Evolutionary conservation across 2,329 filamentous ascomycete genomes (phyloP).

Genomic region (Fusarium brachygibbosum): DNA sequence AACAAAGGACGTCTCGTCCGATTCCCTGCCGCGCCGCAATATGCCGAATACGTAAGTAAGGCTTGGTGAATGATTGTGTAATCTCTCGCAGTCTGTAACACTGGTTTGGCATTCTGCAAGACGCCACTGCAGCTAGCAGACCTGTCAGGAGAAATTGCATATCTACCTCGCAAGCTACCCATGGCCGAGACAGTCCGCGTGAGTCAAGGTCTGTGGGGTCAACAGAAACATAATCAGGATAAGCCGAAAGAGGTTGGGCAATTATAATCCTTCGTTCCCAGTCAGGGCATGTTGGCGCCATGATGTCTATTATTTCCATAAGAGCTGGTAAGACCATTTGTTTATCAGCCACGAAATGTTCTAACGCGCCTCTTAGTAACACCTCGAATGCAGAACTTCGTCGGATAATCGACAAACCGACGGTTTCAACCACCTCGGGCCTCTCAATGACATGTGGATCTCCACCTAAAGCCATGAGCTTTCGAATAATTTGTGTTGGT

Average conservation of each 20-base stretch:
- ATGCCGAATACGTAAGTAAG: fast-evolving
- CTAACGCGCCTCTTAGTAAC: fast-evolving
- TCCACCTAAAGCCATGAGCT: not conserved
- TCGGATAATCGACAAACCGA: too few species aligned
- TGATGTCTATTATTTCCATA: fast-evolving
- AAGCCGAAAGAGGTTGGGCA: too few species aligned
- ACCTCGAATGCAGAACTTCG: not conserved
- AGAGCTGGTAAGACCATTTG: fast-evolving
- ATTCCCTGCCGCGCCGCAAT: fast-evolving
- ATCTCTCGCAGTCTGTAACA: fast-evolving
- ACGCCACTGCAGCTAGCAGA: fast-evolving
- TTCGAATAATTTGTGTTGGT: fast-evolving
- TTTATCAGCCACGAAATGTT: fast-evolving
- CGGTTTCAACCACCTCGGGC: too few species aligned
- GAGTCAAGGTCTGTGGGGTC: not conserved
- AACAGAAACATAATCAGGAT: too few species aligned
- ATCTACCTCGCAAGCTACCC: not conserved
- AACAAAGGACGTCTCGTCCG: fast-evolving
- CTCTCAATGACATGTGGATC: fast-evolving
- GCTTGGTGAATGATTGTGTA: fast-evolving
- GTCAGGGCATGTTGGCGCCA: not conserved
- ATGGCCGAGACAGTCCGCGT: fast-evolving
- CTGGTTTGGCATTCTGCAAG: fast-evolving
- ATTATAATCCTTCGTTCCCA: not conserved
- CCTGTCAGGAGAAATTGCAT: fast-evolving